These are phyloP conservation scores for Oryza punctata DNA, from an alignment of 176 grass and related monocot genomes.

Conservation along the genomic window DNA sequence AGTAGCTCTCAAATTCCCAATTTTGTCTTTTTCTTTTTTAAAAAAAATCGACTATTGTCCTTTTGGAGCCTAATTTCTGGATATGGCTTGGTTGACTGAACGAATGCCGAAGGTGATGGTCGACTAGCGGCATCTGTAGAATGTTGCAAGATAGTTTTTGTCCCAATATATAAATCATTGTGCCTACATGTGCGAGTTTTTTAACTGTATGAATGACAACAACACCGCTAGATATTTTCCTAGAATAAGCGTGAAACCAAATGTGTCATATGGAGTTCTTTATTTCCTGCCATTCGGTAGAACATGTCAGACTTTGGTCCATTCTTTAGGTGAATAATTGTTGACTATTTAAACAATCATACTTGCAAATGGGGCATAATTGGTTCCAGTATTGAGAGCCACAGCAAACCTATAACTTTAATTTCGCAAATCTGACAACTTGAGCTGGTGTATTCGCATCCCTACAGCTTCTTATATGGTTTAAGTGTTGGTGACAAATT, in stretches of 20 bases:
- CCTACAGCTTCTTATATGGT: neutral
- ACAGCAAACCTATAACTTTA: neutral
- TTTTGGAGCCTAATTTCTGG: neutral
- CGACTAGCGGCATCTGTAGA: neutral
- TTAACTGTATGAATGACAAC: slow-evolving; percentile 26
- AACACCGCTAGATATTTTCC: slow-evolving; percentile 5
- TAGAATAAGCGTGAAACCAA: neutral
- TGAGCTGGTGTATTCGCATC: slow-evolving; percentile 9
- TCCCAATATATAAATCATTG: slow-evolving; percentile 10
- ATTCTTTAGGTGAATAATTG: neutral
- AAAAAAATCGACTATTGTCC: neutral
- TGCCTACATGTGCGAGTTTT: slow-evolving; percentile 1
- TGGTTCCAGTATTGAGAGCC: neutral
- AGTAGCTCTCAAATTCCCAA: neutral
- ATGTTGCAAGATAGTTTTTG: neutral
- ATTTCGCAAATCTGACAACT: neutral
- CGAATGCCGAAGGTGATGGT: neutral
- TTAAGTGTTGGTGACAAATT: neutral
- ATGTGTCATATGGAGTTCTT: neutral
- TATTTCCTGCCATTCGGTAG: neutral
- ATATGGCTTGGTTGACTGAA: neutral
- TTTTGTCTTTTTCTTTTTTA: neutral
- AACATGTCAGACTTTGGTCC: slow-evolving; percentile 11
- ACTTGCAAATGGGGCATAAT: neutral
- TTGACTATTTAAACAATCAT: slow-evolving; percentile 17